phyloP scores from a whole-genome alignment of 345 rosid species.

The Arabidopsis suecica region DNA sequence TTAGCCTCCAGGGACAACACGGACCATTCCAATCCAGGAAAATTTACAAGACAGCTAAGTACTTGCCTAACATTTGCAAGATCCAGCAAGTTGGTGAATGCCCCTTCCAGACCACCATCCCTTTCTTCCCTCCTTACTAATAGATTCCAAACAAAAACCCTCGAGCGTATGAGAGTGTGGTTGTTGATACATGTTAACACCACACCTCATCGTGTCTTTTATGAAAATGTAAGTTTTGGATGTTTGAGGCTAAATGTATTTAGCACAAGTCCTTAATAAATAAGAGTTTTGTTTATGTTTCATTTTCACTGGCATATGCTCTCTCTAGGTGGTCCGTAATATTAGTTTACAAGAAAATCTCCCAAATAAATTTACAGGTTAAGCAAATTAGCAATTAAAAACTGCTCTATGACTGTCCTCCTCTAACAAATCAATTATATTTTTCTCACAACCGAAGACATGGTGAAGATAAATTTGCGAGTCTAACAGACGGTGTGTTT shows the following conservation, averaged over 20 bases:
- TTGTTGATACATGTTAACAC: slow-evolving; percentile 15
- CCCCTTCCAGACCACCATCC: slow-evolving; percentile 12
- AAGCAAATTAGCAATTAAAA: neutral
- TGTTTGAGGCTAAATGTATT: slow-evolving; percentile 32
- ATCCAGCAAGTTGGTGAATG: slow-evolving; percentile 29
- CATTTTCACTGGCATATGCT: neutral
- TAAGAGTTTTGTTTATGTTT: neutral
- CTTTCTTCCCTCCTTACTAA: slow-evolving; percentile 37
- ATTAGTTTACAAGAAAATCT: neutral
- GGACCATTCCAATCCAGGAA: neutral
- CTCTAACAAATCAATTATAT: neutral
- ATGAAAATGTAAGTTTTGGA: neutral
- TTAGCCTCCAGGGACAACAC: slow-evolving; percentile 25
- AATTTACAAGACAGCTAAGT: slow-evolving; percentile 16
- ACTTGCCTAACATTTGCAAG: slow-evolving; percentile 33
- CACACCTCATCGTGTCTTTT: neutral
- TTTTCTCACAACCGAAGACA: neutral
- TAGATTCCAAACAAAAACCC: neutral
- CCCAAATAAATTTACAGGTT: neutral
- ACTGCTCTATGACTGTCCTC: neutral
- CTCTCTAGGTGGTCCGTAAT: neutral
- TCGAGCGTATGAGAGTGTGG: slow-evolving; percentile 1
- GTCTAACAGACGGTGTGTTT: neutral
- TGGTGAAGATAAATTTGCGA: neutral
- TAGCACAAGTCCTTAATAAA: slow-evolving; percentile 12